phyloP scores from a whole-genome alignment of 2,329 filamentous ascomycete species.

The Zasmidium cellare region DNA sequence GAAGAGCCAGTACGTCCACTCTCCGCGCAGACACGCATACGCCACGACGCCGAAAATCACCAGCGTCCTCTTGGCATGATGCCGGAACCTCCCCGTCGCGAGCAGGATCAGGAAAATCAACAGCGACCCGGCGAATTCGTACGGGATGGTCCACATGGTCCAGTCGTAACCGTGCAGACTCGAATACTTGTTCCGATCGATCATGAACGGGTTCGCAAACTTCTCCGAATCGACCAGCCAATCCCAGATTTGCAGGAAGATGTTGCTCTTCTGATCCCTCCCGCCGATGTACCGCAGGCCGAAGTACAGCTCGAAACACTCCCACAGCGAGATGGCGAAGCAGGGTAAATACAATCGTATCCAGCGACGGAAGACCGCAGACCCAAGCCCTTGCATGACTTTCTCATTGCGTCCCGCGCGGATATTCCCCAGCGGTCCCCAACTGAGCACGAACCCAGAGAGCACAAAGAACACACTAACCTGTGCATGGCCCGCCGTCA shows the following conservation, averaged over 20 bases:
- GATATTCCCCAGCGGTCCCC: conserved; percentile 11
- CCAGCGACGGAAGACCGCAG: conserved; percentile 13
- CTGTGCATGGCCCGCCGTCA: conserved; percentile 14
- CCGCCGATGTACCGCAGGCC: conserved; percentile 5
- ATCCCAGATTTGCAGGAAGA: conserved; percentile 17
- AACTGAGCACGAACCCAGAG: conserved; percentile 17
- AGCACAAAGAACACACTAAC: conserved; percentile 21
- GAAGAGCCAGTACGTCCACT: conserved; percentile 24
- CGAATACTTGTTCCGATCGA: conserved; percentile 8
- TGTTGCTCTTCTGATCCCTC: conserved; percentile 1
- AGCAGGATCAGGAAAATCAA: conserved; percentile 15
- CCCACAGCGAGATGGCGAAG: conserved; percentile 14
- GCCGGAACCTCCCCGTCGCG: conserved; percentile 7
- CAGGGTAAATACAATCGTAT: conserved; percentile 15
- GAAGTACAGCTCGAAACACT: conserved; percentile 13
- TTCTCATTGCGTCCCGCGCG: conserved; percentile 5
- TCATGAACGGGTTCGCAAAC: conserved; percentile 21
- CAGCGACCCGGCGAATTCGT: conserved; percentile 19
- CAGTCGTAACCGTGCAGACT: conserved; percentile 19
- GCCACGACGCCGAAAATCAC: conserved; percentile 6
- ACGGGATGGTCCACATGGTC: conserved; percentile 26
- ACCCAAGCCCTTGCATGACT: conserved; percentile 6
- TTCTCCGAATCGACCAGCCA: conserved; percentile 6
- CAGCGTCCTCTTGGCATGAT: conserved; percentile 9
- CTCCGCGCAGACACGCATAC: conserved; percentile 10